phyloP scores from a whole-genome alignment of 2,329 filamentous ascomycete species.

The Penicillium rolfsii region DNA sequence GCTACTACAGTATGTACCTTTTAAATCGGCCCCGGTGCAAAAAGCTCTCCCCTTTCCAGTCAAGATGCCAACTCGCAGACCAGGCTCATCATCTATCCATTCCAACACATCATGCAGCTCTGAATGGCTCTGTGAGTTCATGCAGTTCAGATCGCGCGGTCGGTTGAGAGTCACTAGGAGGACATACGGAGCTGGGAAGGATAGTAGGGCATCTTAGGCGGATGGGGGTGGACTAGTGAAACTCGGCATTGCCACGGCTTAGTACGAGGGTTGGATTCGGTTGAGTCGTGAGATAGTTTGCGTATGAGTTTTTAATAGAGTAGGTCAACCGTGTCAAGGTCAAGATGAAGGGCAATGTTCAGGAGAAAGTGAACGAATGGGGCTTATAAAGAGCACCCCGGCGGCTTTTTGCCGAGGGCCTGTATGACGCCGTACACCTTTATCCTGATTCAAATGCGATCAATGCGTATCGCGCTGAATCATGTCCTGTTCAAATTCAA shows the following conservation, averaged over 20 bases:
- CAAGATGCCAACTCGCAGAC: conserved; percentile 45
- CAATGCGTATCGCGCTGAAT: too few relatives aligned
- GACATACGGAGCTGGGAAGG: conserved; percentile 51
- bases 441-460: too few relatives aligned
- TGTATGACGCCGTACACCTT: too few relatives aligned
- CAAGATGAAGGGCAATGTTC: neutral
- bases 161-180: conserved; percentile 54
- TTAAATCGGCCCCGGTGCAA: conserved; percentile 51
- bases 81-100: conserved; percentile 51
- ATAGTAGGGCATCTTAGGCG: conserved; percentile 38
- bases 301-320: neutral
- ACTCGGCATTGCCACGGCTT: conserved; percentile 24
- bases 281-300: neutral
- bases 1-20: conserved; percentile 33
- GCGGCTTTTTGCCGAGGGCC: conserved; percentile 7
- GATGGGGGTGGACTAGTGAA: conserved; percentile 39
- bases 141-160: conserved; percentile 49
- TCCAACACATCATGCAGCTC: conserved; percentile 49
- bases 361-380: neutral
- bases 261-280: neutral
- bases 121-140: conserved; percentile 46
- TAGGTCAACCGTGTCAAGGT: neutral
- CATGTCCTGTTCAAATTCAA: too few relatives aligned
- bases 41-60: conserved; percentile 50
- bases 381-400: neutral